Percentiles rank a stretch among this genome's conserved stretches.
These are phyloP conservation scores for Raddia distichophylla DNA, from an alignment of 176 grass and related monocot genomes.

Conservation along the genomic window DNA sequence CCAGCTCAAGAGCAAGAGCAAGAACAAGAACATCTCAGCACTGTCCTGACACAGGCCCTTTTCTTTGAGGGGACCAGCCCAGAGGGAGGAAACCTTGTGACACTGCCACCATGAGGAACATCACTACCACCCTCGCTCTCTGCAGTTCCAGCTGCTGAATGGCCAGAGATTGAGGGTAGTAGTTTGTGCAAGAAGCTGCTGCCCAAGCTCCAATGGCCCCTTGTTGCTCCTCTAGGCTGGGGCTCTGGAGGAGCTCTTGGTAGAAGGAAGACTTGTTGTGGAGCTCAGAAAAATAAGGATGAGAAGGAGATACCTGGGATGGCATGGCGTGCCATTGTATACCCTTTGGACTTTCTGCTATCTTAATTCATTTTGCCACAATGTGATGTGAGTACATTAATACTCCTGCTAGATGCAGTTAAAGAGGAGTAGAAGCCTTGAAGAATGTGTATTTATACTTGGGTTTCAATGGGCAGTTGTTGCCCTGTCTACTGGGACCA, in stretches of 20 bases:
- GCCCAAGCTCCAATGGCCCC: not conserved
- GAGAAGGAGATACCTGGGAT: conserved; percentile 1
- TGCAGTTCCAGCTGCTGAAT: conserved; percentile 4
- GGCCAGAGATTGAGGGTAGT: conserved; percentile 16
- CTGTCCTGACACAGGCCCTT: not conserved
- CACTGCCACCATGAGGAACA: conserved; percentile 32
- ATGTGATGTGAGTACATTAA: conserved; percentile 29
- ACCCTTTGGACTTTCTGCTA: not conserved
- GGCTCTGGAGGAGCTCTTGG: not conserved
- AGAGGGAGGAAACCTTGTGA: conserved; percentile 25
- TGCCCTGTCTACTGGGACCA: not conserved
- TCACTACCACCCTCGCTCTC: conserved; percentile 22
- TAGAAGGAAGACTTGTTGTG: not conserved
- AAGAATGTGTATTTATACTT: not conserved
- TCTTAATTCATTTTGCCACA: conserved; percentile 30
- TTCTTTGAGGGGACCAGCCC: conserved; percentile 18
- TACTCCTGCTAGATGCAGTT: conserved; percentile 28
- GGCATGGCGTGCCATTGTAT: not conserved
- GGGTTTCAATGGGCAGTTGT: conserved; percentile 26
- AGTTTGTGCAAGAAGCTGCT: conserved; percentile 16
- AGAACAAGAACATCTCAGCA: not conserved
- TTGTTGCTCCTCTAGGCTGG: not conserved
- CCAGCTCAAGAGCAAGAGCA: conserved; percentile 23
- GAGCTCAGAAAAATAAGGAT: not conserved
- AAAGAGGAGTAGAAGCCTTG: not conserved